Evolutionary conservation across 2,329 filamentous ascomycete genomes (phyloP).

Genomic region (Cladorrhinum sp.): DNA sequence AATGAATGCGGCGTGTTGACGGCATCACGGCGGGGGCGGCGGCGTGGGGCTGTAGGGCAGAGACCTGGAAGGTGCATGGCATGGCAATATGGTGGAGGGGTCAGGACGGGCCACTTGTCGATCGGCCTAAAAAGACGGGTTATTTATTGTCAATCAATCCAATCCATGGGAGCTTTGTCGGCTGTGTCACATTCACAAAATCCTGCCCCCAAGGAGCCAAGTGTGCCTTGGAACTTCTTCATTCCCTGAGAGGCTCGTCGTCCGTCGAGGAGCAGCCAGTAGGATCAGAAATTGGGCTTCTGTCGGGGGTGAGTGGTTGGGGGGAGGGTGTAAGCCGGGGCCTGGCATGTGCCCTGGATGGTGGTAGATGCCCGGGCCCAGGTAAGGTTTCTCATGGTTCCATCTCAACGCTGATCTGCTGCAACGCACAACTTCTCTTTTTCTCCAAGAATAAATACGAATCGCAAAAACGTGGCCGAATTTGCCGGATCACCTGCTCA

Average conservation of each 20-base stretch:
- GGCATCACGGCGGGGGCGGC: neutral
- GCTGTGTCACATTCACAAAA: neutral
- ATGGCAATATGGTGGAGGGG: too few species aligned
- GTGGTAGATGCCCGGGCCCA: neutral
- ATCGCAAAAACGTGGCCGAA: neutral
- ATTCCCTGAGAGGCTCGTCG: too few species aligned
- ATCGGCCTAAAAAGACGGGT: neutral
- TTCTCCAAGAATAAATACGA: neutral
- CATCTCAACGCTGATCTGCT: neutral
- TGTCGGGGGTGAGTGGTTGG: neutral
- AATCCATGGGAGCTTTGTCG: neutral
- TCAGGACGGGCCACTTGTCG: neutral
- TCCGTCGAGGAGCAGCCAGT: neutral
- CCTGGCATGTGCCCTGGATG: neutral
- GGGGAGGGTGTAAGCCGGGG: neutral
- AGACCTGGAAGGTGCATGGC: neutral
- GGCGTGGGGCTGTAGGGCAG: neutral
- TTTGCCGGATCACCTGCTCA: neutral
- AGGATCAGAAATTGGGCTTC: neutral
- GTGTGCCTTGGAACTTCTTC: neutral
- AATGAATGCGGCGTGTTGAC: neutral
- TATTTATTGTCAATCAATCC: neutral
- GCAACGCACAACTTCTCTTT: neutral
- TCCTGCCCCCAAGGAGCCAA: neutral
- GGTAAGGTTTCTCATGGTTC: neutral